Percentiles rank a stretch among this genome's conserved stretches.
Conservation (phyloP, 2,329 filamentous ascomycete species). For the Uncinocarpus reesii region DNA sequence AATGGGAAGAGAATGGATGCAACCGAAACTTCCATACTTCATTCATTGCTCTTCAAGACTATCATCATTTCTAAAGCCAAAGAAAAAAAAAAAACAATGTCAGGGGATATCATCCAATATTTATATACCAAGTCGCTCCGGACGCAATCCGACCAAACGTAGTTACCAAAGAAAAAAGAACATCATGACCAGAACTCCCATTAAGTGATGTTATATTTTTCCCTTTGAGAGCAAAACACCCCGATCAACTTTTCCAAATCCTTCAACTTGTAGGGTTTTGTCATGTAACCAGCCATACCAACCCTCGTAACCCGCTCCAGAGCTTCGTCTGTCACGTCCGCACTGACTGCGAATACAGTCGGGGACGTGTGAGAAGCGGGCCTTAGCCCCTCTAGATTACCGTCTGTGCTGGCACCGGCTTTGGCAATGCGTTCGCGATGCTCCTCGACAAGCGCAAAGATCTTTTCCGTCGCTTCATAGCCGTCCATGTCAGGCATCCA, state of each 20-base stretch:
- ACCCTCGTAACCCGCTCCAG: slow-evolving; percentile 50
- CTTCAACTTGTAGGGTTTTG: slow-evolving; percentile 55
- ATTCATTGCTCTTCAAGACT: no score
- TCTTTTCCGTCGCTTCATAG: slow-evolving; percentile 56
- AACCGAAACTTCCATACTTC: no score
- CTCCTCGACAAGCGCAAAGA: slow-evolving; percentile 45
- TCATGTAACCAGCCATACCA: slow-evolving; percentile 59
- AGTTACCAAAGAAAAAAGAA: neutral
- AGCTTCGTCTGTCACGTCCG: slow-evolving; percentile 56
- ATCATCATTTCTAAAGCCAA: neutral
- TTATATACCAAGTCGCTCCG: neutral
- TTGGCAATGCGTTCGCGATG: slow-evolving; percentile 21
- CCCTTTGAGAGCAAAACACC: slow-evolving; percentile 32
- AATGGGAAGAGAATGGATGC: no score
- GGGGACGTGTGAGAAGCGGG: slow-evolving; percentile 18
- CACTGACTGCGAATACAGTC: slow-evolving; percentile 53
- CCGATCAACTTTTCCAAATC: slow-evolving; percentile 53
- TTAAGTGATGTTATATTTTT: no score
- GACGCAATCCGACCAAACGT: neutral
- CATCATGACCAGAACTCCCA: no score
- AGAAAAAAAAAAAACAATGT: neutral
- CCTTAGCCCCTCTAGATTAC: slow-evolving; percentile 20
- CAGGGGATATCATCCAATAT: slow-evolving; percentile 1
- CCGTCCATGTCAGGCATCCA: slow-evolving; percentile 70
- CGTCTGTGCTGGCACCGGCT: slow-evolving; percentile 2